These are phyloP conservation scores for Celoporthe dispersa DNA, from an alignment of 2,329 filamentous ascomycete species.

Conservation along the genomic window DNA sequence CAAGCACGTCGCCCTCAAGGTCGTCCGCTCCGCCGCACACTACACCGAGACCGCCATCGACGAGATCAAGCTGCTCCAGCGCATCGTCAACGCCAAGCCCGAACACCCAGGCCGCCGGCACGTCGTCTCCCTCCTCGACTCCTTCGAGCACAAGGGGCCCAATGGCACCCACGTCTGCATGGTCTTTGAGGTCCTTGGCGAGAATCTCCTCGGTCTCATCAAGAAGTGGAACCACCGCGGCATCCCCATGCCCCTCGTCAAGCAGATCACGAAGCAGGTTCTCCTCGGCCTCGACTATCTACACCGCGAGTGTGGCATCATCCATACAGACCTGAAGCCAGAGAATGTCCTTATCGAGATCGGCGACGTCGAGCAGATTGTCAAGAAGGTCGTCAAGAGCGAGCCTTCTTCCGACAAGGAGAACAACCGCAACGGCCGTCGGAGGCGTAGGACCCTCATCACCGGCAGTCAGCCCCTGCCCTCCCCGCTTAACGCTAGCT, in stretches of 20 bases:
- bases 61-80: constrained; percentile 97
- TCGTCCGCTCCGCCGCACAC: constrained; percentile 95
- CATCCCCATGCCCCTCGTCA: constrained; percentile 94
- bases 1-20: constrained; percentile 97
- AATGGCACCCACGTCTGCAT: constrained; percentile 98
- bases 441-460: constrained; percentile 89
- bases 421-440: constrained; percentile 87
- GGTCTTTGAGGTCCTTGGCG: constrained; percentile 97
- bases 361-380: constrained; percentile 97
- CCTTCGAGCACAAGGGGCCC: constrained; percentile 95
- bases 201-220: constrained; percentile 93
- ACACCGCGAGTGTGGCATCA: constrained; percentile 97
- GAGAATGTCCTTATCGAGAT: constrained; percentile 99
- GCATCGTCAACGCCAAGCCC: constrained; percentile 93
- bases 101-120: constrained; percentile 92
- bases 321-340: constrained; percentile 96
- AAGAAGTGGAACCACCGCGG: constrained; percentile 98
- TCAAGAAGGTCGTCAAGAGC: constrained; percentile 92
- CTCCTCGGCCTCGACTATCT: constrained; percentile 94
- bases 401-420: constrained; percentile 73
- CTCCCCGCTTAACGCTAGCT: constrained; percentile 90
- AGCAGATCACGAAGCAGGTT: constrained; percentile 98
- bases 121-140: constrained; percentile 94
- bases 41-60: constrained; percentile 99
- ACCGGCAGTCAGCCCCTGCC: constrained; percentile 96